phyloP scores from a whole-genome alignment of 257 asterid species.

The Striga asiatica region DNA sequence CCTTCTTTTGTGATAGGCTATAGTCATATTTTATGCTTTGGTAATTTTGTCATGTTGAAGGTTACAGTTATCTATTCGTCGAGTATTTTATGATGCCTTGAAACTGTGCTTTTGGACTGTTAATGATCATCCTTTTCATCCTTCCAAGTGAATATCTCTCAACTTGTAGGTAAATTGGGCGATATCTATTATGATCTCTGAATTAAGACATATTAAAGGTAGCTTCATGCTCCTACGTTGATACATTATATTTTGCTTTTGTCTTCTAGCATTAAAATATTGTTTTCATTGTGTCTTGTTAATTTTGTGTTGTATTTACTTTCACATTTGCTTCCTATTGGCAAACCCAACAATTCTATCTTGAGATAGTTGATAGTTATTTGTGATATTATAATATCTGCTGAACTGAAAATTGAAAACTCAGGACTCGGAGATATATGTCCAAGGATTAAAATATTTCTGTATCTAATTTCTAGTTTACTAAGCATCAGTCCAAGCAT shows the following conservation, averaged over 20 bases:
- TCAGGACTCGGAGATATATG: neutral
- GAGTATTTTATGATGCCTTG: conserved; percentile 3
- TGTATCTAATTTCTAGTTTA: neutral
- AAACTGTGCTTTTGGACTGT: conserved; percentile 30
- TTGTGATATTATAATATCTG: neutral
- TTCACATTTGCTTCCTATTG: neutral
- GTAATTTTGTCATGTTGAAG: neutral
- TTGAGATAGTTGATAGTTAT: neutral
- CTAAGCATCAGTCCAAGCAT: no score
- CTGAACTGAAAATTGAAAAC: neutral
- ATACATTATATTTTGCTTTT: conserved; percentile 11
- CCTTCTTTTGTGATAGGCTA: neutral
- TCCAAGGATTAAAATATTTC: neutral
- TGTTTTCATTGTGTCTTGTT: neutral
- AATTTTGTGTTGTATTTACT: neutral
- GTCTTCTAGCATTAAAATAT: neutral
- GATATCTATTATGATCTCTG: conserved; percentile 89
- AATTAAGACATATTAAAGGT: conserved; percentile 82
- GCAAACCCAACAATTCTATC: neutral
- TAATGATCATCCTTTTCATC: conserved; percentile 44
- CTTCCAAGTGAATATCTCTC: conserved; percentile 73
- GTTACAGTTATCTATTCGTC: neutral
- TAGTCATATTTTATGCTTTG: conserved; percentile 6
- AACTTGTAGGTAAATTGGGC: conserved; percentile 91
- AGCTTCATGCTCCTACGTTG: conserved; percentile 54